phyloP scores from a whole-genome alignment of 2,329 filamentous ascomycete species.

The Botrytis tulipae region DNA sequence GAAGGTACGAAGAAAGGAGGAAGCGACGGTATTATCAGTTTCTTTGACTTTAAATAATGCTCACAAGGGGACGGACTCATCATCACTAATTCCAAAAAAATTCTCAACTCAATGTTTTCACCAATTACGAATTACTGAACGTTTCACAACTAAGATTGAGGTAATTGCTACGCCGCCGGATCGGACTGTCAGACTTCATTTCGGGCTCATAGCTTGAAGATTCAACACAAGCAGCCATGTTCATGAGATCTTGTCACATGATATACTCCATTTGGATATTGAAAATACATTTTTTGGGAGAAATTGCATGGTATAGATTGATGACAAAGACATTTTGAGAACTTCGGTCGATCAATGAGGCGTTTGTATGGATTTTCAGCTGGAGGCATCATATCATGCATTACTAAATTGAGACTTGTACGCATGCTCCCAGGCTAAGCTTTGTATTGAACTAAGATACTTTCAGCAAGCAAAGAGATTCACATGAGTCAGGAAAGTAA shows the following conservation, averaged over 20 bases:
- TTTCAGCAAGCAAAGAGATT: background rate
- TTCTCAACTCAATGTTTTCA: background rate
- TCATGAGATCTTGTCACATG: background rate
- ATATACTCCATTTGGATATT: background rate
- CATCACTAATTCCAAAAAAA: background rate
- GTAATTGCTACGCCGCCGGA: no score
- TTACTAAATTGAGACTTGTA: no score
- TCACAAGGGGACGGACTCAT: background rate
- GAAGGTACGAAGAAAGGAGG: background rate
- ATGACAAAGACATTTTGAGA: background rate
- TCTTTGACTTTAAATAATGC: background rate
- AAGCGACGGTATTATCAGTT: background rate
- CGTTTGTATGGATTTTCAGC: background rate
- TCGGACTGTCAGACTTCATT: background rate
- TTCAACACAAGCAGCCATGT: background rate
- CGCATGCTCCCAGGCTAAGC: no score
- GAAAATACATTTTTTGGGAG: background rate
- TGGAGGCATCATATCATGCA: background rate
- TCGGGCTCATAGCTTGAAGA: background rate
- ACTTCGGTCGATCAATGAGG: background rate
- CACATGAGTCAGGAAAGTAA: background rate
- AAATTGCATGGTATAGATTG: background rate
- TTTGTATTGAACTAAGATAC: background rate
- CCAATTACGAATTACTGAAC: background rate
- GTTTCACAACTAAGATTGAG: background rate